phyloP scores from a whole-genome alignment of 192 early-diverging fungal genomes.

The Umbelopsis sp. region DNA sequence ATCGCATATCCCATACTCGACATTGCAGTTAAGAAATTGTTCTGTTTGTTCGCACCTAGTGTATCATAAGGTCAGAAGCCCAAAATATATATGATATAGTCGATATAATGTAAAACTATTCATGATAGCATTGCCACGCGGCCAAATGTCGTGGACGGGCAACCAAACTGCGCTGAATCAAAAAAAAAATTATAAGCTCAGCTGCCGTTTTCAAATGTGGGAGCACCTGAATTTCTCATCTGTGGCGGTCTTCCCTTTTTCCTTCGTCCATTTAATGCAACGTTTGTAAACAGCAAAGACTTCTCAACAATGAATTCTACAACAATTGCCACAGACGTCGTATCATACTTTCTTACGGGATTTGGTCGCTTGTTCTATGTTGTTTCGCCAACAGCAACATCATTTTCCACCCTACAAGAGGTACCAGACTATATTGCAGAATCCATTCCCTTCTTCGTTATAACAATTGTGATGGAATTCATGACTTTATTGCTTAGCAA shows the following conservation, averaged over 20 bases:
- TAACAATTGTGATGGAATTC: constrained; percentile 42
- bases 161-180: no score
- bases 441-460: constrained; percentile 54
- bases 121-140: no score
- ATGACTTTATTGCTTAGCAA: constrained; percentile 35
- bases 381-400: constrained; percentile 44
- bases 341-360: constrained; percentile 38
- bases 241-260: background rate
- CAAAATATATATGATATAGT: no score
- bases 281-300: background rate
- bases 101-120: no score
- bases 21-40: no score
- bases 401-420: constrained; percentile 38
- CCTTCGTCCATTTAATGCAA: background rate
- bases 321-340: constrained; percentile 18
- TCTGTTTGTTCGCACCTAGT: no score
- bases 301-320: background rate
- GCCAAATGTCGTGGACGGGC: no score
- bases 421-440: constrained; percentile 57
- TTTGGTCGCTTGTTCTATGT: constrained; percentile 59
- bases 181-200: background rate
- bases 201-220: background rate
- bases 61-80: no score
- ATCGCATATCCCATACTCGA: no score
- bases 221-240: constrained; percentile 1